phyloP scores from a whole-genome alignment of 1,284 basidiomycete species.

The Psilocybe mexicana region DNA sequence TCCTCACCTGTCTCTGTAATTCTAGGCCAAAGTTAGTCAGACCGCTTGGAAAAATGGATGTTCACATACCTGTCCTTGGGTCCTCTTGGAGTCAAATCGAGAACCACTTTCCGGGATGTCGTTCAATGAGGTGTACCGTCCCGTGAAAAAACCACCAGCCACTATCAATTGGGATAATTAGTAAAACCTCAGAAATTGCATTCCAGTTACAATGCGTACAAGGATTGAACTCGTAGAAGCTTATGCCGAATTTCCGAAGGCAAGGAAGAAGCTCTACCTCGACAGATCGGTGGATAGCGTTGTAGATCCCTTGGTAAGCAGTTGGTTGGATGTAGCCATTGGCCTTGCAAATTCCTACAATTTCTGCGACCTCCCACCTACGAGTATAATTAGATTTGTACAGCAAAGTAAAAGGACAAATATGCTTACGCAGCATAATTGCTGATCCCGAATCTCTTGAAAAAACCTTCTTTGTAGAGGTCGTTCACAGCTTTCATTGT shows the following conservation, averaged over 20 bases:
- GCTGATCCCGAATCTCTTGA: slow-evolving; percentile 39
- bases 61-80: slow-evolving; percentile 22
- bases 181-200: not conserved
- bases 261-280: slow-evolving; percentile 65
- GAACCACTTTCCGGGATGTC: slow-evolving; percentile 40
- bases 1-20: slow-evolving; percentile 3
- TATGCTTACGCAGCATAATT: slow-evolving; percentile 35
- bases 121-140: slow-evolving; percentile 35
- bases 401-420: not conserved
- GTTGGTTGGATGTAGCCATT: slow-evolving; percentile 64
- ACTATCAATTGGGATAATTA: slow-evolving; percentile 23
- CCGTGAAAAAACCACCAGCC: slow-evolving; percentile 46
- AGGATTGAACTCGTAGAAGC: slow-evolving; percentile 62
- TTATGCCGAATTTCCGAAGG: slow-evolving; percentile 61
- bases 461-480: slow-evolving; percentile 43
- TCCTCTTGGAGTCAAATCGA: slow-evolving; percentile 41
- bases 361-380: slow-evolving; percentile 63
- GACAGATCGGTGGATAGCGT: slow-evolving; percentile 50
- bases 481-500: slow-evolving; percentile 48
- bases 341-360: slow-evolving; percentile 54
- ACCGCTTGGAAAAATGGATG: slow-evolving; percentile 5
- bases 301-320: slow-evolving; percentile 70
- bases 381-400: not conserved
- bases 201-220: slow-evolving; percentile 20
- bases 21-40: not conserved